These are phyloP conservation scores for Albatrellus ellisii DNA, from an alignment of 768 basidiomycete species.

Conservation along the genomic window DNA sequence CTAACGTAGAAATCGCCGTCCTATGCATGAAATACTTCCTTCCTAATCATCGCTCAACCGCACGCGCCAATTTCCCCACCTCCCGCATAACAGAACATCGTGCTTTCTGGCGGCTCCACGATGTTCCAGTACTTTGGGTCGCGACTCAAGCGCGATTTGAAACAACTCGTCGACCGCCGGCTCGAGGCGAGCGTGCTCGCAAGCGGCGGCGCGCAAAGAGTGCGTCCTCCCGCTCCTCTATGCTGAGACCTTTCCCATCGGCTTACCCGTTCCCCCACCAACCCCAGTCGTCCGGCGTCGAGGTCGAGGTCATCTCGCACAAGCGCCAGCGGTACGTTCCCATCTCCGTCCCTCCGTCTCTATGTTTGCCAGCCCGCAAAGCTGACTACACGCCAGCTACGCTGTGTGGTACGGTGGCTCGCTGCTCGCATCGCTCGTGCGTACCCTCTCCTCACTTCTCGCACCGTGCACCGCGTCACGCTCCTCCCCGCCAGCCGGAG, in stretches of 20 bases:
- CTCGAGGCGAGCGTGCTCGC: constrained; percentile 64
- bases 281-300: constrained; percentile 82
- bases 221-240: constrained; percentile 20
- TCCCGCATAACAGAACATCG: constrained; percentile 83
- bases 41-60: too few relatives aligned
- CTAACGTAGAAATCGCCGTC: too few relatives aligned
- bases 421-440: constrained; percentile 80
- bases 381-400: constrained; percentile 32
- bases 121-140: constrained; percentile 99
- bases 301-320: constrained; percentile 97
- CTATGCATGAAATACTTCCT: too few relatives aligned
- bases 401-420: constrained; percentile 99
- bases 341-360: too few relatives aligned
- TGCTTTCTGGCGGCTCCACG: constrained; percentile 91
- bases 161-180: constrained; percentile 84
- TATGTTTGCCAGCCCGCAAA: constrained; percentile 3
- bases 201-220: constrained; percentile 67
- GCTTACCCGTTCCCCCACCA: background rate
- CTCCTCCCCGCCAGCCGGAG: constrained; percentile 71
- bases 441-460: constrained; percentile 16
- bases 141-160: constrained; percentile 89
- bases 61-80: too few relatives aligned
- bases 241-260: background rate
- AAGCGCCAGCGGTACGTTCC: constrained; percentile 75
- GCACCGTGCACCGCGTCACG: too few relatives aligned